Evolutionary conservation across 306 rosid species (phyloP).

Genomic region (Cajanus cajan): DNA sequence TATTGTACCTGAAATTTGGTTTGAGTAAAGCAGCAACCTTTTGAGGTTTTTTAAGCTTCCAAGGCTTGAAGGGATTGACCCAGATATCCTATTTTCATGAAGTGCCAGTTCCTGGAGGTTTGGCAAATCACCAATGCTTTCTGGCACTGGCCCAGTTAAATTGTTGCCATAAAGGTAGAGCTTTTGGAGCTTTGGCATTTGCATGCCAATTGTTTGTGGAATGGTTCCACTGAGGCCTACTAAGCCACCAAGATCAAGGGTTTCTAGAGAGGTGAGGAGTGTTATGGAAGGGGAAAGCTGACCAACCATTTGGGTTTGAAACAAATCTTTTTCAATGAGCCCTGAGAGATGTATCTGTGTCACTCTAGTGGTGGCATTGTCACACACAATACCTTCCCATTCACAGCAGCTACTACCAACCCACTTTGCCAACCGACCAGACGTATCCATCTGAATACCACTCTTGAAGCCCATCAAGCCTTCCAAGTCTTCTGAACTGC

Average conservation of each 20-base stretch:
- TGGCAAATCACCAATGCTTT: slow-evolving; percentile 57
- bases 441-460: slow-evolving; percentile 54
- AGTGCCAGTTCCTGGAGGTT: slow-evolving; percentile 58
- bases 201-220: slow-evolving; percentile 49
- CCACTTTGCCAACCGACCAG: slow-evolving; percentile 60
- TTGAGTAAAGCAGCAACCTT: slow-evolving; percentile 39
- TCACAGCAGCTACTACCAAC: slow-evolving; percentile 49
- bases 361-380: slow-evolving; percentile 53
- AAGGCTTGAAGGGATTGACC: slow-evolving; percentile 54
- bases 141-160: slow-evolving; percentile 62
- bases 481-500: slow-evolving; percentile 52
- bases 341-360: slow-evolving; percentile 57
- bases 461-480: slow-evolving; percentile 61
- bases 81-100: slow-evolving; percentile 52
- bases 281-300: slow-evolving; percentile 53
- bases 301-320: slow-evolving; percentile 61
- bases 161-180: slow-evolving; percentile 59
- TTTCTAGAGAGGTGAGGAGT: slow-evolving; percentile 54
- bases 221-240: slow-evolving; percentile 55
- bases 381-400: slow-evolving; percentile 71
- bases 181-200: slow-evolving; percentile 49
- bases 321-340: slow-evolving; percentile 37
- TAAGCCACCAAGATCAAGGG: slow-evolving; percentile 62
- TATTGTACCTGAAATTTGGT: slow-evolving; percentile 49
- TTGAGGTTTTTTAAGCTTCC: slow-evolving; percentile 46